Base-by-base conservation (phyloP, 2,329 filamentous ascomycete genomes). In the Fusarium sp. region DNA sequence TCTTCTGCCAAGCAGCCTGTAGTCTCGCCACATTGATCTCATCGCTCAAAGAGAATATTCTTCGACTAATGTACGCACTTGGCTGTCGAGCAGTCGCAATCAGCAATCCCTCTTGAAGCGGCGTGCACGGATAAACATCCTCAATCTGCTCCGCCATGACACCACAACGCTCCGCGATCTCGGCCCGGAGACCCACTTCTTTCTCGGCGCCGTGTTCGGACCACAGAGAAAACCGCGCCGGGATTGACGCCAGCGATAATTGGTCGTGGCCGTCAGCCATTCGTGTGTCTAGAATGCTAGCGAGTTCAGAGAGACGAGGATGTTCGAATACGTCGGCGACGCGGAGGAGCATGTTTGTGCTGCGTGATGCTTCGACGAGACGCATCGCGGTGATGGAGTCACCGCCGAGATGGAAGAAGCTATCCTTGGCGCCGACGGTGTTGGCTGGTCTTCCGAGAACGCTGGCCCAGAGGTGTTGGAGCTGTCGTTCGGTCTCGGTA, bases 51-150 rank as follows among this genome's bases (percentile, higher is more conserved):
- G 37, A 33, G 1, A 57, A 61, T 6, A 61, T 27, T 19, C 52
- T 55, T 29, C 59, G 49, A 6, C 39, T 42, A 14, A 42, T 14
- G 4, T 61, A 61, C 1, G 59, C 31, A 4, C 10, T 61, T 4
- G 59, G 49, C 6, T 44, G 59, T 5, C 52, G 38, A 14, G 33
- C 21, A 12, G 59, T 61, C 3, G 48, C 41, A 12, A 44, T 33
- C 1, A 61, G 41, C 3, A 61, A 21, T 23, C 48, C 37, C 18
- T 57, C 38, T 41, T 61, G 59, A 5, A 61, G 25, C 0, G 49
- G 39, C 6, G 59, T 61, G 59, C 59, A 61, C 3, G 59, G 49
- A 45, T 61, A 61, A 9, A 61, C 31, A n/a, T 61, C 59, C 29
- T 37, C 48, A 45, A 61, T 61, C 31, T 61, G 49, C 21, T 61